Percentiles rank a stretch among this genome's conserved stretches.
phyloP scores from a whole-genome alignment of 2,329 filamentous ascomycete species.

The Colletotrichum caudatum region DNA sequence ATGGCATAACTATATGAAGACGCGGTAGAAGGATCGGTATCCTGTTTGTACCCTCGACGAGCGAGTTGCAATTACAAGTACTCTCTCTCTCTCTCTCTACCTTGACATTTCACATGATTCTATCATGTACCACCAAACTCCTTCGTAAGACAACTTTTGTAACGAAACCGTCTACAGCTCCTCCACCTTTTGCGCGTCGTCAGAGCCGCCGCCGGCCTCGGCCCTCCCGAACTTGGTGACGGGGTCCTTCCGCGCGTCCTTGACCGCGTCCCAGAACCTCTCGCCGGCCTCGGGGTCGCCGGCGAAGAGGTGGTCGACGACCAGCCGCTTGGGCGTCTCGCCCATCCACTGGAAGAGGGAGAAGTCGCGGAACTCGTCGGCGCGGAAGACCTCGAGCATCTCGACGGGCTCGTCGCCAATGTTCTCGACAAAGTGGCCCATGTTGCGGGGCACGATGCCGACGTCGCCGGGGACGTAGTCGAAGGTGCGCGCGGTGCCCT shows the following conservation, averaged over 20 bases:
- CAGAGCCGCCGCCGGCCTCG: not conserved
- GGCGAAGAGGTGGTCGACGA: constrained; percentile 74
- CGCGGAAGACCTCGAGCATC: constrained; percentile 81
- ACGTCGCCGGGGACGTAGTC: constrained; percentile 82
- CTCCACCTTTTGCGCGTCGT: constrained; percentile 2
- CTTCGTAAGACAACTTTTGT: not conserved
- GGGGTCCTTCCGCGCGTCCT: constrained; percentile 71
- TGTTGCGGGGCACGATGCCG: constrained; percentile 80
- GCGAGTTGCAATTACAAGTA: too few relatives aligned
- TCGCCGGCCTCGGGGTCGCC: constrained; percentile 70
- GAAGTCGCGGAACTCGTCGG: constrained; percentile 79
- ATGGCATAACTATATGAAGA: not conserved
- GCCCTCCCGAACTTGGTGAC: constrained; percentile 52
- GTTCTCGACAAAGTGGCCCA: constrained; percentile 87
- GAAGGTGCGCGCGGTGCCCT: constrained; percentile 78
- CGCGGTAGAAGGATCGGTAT: not conserved
- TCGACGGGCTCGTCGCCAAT: constrained; percentile 80
- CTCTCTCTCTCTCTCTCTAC: too few relatives aligned
- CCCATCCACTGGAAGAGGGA: constrained; percentile 82
- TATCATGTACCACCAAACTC: too few relatives aligned
- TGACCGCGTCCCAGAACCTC: constrained; percentile 72
- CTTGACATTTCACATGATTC: too few relatives aligned
- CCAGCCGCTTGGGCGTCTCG: constrained; percentile 75
- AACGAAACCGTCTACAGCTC: constrained; percentile 17
- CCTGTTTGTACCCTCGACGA: not conserved